Base-by-base conservation (phyloP, 345 rosid genomes). In the Trapa incisa region DNA sequence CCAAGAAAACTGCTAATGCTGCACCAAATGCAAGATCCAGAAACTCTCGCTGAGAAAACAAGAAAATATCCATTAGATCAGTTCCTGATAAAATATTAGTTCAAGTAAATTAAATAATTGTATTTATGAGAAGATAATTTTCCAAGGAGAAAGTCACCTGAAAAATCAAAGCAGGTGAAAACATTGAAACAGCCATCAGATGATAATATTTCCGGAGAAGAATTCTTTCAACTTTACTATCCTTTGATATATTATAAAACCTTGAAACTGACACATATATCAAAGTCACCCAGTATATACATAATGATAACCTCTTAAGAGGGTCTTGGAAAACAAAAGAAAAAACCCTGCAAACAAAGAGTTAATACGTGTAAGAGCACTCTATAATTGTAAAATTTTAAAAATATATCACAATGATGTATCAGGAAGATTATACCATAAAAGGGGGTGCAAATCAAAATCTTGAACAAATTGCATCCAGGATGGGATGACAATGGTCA, bases 191-290 rank as follows among this genome's bases (percentile, higher is more conserved):
- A 70, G 99, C 99, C 90, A 89, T 78, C 76, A 94, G 86, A 77
- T 94, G 99, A 79, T 91, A 94, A 74, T 94, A 94, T 68, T 91
- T 94, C 58, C 96, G 85, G 53, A 94, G 99, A 81, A 94, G 96
- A 79, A 91, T 94, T 83, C 99, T 84, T 82, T 91, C 96, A 39
- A 85, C 80, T 78, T 82, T 94, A 79, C 97, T 89, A 75, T 85
- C 80, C 79, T 87, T 87, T 17, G 97, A 94, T 64, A 94, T 89
- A 74, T 80, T 75, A 81, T 94, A 91, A 64, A 91, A 91, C 67
- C 85, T 76, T 70, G 71, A 78, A 72, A 94, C 93, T 74, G 91
- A 85, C 15, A 79, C 87, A 75, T 61, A 79, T 71, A 91, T 86
- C 78, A 89, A 79, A 58, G 75, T 76, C 67, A 83, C 65, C 99